phyloP scores from a whole-genome alignment of 1,284 basidiomycete species.

The Moniliella sp. region DNA sequence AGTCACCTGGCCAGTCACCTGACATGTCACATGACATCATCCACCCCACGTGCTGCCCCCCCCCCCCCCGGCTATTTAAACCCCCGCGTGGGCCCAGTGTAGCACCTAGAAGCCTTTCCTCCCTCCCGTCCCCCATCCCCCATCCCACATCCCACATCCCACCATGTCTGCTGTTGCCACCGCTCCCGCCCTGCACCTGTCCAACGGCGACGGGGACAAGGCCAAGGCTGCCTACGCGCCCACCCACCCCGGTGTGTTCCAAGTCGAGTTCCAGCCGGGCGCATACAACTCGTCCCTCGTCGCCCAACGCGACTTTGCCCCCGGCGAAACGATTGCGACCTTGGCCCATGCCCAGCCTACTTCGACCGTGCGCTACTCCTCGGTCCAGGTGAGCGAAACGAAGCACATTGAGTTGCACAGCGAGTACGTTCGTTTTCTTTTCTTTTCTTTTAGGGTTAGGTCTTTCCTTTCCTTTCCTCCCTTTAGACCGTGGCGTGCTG shows the following conservation, averaged over 20 bases:
- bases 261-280: conserved; percentile 21
- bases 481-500: not conserved
- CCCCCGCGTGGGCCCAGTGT: too few species aligned
- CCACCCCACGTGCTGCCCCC: too few species aligned
- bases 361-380: conserved; percentile 11
- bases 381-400: conserved; percentile 14
- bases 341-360: conserved; percentile 11
- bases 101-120: too few species aligned
- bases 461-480: not conserved
- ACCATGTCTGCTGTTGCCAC: not conserved
- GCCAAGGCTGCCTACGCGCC: conserved; percentile 10
- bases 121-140: not conserved
- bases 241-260: conserved; percentile 15
- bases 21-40: too few species aligned
- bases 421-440: conserved; percentile 6
- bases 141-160: not conserved
- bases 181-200: conserved; percentile 11
- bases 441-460: not conserved
- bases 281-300: conserved; percentile 22
- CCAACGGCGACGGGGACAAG: conserved; percentile 11
- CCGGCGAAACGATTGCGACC: conserved; percentile 10
- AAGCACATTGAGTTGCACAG: conserved; percentile 24
- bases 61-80: too few species aligned
- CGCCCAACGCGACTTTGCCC: conserved; percentile 6
- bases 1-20: too few species aligned